A percentile compares a stretch with the other conserved stretches of the same genome.
Conservation (phyloP, 257 asterid species). For the Buddleja alternifolia region DNA sequence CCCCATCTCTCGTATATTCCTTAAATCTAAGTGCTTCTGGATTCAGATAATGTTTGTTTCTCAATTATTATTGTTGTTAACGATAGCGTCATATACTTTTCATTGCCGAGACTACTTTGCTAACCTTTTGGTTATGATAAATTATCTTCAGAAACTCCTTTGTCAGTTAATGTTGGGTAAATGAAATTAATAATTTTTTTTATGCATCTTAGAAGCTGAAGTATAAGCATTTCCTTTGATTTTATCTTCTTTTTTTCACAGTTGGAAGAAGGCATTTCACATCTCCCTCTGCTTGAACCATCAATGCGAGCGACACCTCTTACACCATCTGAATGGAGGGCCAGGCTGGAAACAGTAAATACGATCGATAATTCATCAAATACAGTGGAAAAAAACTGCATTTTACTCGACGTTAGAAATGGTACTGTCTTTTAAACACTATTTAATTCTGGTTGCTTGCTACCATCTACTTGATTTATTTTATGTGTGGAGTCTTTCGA, state of each 20-base stretch:
- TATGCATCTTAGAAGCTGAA: background rate
- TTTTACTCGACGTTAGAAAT: conserved; percentile 91
- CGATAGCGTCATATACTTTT: too few relatives aligned
- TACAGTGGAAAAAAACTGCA: conserved; percentile 37
- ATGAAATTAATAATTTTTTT: conserved; percentile 4
- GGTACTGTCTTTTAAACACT: conserved; percentile 47
- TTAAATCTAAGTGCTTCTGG: too few relatives aligned
- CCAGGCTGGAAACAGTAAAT: conserved; percentile 60
- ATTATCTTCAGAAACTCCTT: too few relatives aligned
- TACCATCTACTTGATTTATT: conserved; percentile 10
- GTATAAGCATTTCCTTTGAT: background rate
- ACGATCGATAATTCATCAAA: conserved; percentile 37
- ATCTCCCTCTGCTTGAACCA: conserved; percentile 89
- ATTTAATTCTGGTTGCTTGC: conserved; percentile 8
- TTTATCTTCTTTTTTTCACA: conserved; percentile 35
- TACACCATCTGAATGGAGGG: conserved; percentile 87
- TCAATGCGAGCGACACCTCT: conserved; percentile 86
- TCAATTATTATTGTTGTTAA: too few relatives aligned
- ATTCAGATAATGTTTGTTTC: too few relatives aligned
- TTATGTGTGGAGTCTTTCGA: background rate
- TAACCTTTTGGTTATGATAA: too few relatives aligned
- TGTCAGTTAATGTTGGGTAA: background rate
- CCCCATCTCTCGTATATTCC: background rate
- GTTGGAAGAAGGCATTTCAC: conserved; percentile 81
- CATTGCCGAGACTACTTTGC: too few relatives aligned